Percentiles rank a stretch among this genome's conserved stretches.
These are phyloP conservation scores for Flaveria trinervia DNA, from an alignment of 129 eudicot species.

Conservation along the genomic window DNA sequence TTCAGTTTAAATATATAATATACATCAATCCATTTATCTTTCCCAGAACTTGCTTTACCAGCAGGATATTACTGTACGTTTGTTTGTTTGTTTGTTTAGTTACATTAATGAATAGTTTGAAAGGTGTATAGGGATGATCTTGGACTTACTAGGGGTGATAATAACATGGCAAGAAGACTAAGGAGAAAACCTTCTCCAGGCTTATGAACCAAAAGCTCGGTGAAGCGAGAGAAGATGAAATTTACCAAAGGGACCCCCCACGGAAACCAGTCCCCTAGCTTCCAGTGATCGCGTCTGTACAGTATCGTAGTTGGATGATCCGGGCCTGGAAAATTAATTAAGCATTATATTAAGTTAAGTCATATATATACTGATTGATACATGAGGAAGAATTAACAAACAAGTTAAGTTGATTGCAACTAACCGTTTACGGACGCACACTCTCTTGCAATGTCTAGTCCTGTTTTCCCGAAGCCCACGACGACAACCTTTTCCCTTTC, in stretches of 20 bases:
- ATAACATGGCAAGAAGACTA: slow-evolving; percentile 45
- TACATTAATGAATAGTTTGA: no score
- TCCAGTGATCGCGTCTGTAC: slow-evolving; percentile 53
- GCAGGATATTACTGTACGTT: no score
- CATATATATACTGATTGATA: no score
- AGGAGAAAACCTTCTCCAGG: slow-evolving; percentile 56
- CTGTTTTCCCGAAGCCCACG: slow-evolving; percentile 62
- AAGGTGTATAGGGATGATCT: no score
- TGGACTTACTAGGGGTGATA: slow-evolving; percentile 57
- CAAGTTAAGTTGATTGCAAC: background rate
- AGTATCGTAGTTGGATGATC: slow-evolving; percentile 48
- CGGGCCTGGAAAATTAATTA: slow-evolving; percentile 30
- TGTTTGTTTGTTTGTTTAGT: no score
- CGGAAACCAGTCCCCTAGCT: slow-evolving; percentile 45
- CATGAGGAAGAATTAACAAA: no score
- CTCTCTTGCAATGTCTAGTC: slow-evolving; percentile 58
- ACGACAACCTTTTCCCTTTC: slow-evolving; percentile 51
- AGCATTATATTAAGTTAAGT: background rate
- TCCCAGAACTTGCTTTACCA: no score
- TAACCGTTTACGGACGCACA: slow-evolving; percentile 51
- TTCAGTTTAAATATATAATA: no score
- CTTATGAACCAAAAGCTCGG: slow-evolving; percentile 60
- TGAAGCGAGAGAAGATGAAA: slow-evolving; percentile 46
- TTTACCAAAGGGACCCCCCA: slow-evolving; percentile 55
- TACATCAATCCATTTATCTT: no score